Conservation (phyloP, 805 yeast species). For the Kuraishia molischiana region DNA sequence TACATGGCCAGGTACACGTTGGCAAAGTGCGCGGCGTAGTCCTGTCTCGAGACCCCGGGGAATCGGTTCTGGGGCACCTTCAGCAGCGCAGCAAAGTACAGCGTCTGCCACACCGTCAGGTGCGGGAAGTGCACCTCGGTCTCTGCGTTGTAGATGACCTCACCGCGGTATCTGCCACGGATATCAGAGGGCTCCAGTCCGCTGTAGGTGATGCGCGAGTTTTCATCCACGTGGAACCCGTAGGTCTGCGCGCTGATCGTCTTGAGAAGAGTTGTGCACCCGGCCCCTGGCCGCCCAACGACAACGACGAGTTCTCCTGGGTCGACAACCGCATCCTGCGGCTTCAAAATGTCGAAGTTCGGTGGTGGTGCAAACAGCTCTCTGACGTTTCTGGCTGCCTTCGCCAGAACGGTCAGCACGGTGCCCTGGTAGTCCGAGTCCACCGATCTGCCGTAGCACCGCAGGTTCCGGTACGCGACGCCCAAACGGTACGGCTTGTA, state of each 20-base stretch:
- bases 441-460: conserved; percentile 51
- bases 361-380: conserved; percentile 8
- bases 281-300: conserved; percentile 35
- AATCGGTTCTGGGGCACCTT: conserved; percentile 50
- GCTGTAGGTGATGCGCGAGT: conserved; percentile 37
- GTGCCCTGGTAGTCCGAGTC: conserved; percentile 62
- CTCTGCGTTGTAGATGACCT: conserved; percentile 56
- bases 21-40: conserved; percentile 36
- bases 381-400: conserved; percentile 9
- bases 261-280: conserved; percentile 54
- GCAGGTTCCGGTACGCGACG: conserved; percentile 44
- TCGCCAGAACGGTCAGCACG: conserved; percentile 31
- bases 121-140: conserved; percentile 57
- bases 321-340: conserved; percentile 40
- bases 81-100: conserved; percentile 42
- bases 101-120: conserved; percentile 51
- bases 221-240: conserved; percentile 39
- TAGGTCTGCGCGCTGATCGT: conserved; percentile 45
- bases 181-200: conserved; percentile 38
- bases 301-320: conserved; percentile 20
- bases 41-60: conserved; percentile 37
- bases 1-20: conserved; percentile 39
- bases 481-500: conserved; percentile 50
- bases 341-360: conserved; percentile 34
- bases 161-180: conserved; percentile 42